A percentile compares a stretch with the other conserved stretches of the same genome.
These are phyloP conservation scores for Cudoniella acicularis DNA, from an alignment of 495 filamentous ascomycete species.

Conservation along the genomic window DNA sequence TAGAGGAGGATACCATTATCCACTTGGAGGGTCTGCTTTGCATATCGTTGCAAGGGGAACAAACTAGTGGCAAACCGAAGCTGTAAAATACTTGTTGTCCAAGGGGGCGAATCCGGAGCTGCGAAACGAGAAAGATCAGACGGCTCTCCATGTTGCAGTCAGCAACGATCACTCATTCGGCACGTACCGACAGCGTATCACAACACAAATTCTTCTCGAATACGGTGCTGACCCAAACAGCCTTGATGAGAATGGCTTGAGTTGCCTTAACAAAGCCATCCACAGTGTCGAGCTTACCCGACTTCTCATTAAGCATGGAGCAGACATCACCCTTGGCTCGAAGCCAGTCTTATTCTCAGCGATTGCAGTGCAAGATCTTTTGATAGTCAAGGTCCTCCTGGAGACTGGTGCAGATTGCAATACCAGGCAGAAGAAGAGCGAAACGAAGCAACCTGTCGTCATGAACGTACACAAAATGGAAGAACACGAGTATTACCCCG, in stretches of 20 bases:
- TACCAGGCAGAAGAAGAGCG: not conserved
- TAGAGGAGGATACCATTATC: conserved; percentile 8
- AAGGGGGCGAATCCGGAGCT: conserved; percentile 33
- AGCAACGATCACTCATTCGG: not conserved
- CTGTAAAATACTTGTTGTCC: conserved; percentile 37
- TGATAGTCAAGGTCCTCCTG: not conserved
- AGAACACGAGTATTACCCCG: conserved; percentile 1
- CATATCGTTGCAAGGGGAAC: conserved; percentile 31
- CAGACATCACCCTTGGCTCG: not conserved
- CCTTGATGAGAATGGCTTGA: conserved; percentile 21
- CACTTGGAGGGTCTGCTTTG: conserved; percentile 27
- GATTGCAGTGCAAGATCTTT: not conserved
- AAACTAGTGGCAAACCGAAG: conserved; percentile 41
- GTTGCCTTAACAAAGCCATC: conserved; percentile 24
- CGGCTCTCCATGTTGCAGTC: conserved; percentile 36
- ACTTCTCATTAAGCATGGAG: conserved; percentile 17
- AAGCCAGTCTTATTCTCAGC: conserved; percentile 2
- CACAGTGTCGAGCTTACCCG: conserved; percentile 37
- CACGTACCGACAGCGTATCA: conserved; percentile 8
- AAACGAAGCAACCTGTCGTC: not conserved
- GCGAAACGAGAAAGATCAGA: conserved; percentile 30
- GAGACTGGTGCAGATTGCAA: conserved; percentile 7
- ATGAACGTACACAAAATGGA: not conserved
- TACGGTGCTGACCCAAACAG: conserved; percentile 35
- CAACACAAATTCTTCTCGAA: conserved; percentile 27